Conservation (phyloP, 108 stramenopile genomes). For the Cyclotella cryptica region DNA sequence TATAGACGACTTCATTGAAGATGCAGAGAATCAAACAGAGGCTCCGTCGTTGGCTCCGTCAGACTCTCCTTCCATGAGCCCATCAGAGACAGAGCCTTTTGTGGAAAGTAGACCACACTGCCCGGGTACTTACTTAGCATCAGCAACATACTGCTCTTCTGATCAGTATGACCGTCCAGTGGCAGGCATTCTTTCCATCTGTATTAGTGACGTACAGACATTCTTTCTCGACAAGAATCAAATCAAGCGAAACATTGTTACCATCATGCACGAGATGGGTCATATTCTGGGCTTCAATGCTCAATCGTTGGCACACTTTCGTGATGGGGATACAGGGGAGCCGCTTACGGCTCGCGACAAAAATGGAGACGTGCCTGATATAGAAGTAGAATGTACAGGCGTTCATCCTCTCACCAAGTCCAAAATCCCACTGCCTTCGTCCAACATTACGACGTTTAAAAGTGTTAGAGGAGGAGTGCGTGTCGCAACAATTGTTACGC, state of each 20-base stretch:
- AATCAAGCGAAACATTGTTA: conserved; percentile 62
- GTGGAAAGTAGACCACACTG: conserved; percentile 47
- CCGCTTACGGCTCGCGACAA: conserved; percentile 70
- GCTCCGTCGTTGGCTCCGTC: conserved; percentile 29
- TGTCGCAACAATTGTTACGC: conserved; percentile 79
- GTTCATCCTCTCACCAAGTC: conserved; percentile 41
- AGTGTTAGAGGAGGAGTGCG: conserved; percentile 79
- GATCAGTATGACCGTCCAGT: conserved; percentile 88
- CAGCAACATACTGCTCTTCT: conserved; percentile 80
- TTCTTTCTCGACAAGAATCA: conserved; percentile 58
- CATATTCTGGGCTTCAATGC: conserved; percentile 86
- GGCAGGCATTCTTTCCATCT: conserved; percentile 77
- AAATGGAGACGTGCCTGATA: conserved; percentile 66
- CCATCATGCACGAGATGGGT: conserved; percentile 83
- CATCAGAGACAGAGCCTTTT: conserved; percentile 42
- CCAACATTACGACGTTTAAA: conserved; percentile 68
- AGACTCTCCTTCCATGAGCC: conserved; percentile 22
- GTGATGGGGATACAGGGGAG: conserved; percentile 68
- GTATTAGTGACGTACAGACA: conserved; percentile 61
- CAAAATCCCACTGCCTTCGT: conserved; percentile 70
- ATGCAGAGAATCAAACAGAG: conserved; percentile 10
- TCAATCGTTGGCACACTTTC: conserved; percentile 80
- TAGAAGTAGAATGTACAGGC: conserved; percentile 57
- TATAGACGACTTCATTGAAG: not conserved
- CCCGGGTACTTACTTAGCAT: conserved; percentile 73